phyloP scores from a whole-genome alignment of 192 early-diverging fungal species.

The Lobosporangium transversale region DNA sequence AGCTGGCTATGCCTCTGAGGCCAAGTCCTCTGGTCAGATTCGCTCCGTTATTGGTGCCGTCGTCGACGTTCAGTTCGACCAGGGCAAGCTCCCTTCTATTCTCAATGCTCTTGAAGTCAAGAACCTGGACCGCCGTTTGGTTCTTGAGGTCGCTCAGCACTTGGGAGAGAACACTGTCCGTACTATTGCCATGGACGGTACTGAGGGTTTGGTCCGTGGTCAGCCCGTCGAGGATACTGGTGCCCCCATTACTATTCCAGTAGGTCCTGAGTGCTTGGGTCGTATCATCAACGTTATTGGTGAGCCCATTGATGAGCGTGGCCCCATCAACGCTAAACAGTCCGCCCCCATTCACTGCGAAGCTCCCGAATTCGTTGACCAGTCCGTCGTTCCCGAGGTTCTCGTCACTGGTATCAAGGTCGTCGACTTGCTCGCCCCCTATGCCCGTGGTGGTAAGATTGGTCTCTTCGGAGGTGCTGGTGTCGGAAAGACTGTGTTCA shows the following conservation, averaged over 20 bases:
- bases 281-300: conserved; percentile 99
- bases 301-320: conserved; percentile 98
- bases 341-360: conserved; percentile 88
- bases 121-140: conserved; percentile 79
- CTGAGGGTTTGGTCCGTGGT: conserved; percentile 95
- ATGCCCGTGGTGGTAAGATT: conserved; percentile 98
- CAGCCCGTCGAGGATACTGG: conserved; percentile 95
- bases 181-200: conserved; percentile 99
- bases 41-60: conserved; percentile 98
- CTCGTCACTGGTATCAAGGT: conserved; percentile 99
- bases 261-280: conserved; percentile 93
- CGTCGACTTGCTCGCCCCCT: conserved; percentile 97
- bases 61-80: conserved; percentile 96
- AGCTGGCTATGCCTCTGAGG: conserved; percentile 71
- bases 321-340: conserved; percentile 94
- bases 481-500: conserved; percentile 99
- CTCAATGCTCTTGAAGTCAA: conserved; percentile 97
- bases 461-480: conserved; percentile 99
- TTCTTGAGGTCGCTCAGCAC: conserved; percentile 96
- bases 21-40: conserved; percentile 77
- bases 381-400: conserved; percentile 93
- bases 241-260: conserved; percentile 90
- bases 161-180: conserved; percentile 98
- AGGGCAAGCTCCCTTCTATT: conserved; percentile 90
- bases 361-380: conserved; percentile 95